phyloP scores from a whole-genome alignment of 2,329 filamentous ascomycete species.

The Trichocomaceae sp. region DNA sequence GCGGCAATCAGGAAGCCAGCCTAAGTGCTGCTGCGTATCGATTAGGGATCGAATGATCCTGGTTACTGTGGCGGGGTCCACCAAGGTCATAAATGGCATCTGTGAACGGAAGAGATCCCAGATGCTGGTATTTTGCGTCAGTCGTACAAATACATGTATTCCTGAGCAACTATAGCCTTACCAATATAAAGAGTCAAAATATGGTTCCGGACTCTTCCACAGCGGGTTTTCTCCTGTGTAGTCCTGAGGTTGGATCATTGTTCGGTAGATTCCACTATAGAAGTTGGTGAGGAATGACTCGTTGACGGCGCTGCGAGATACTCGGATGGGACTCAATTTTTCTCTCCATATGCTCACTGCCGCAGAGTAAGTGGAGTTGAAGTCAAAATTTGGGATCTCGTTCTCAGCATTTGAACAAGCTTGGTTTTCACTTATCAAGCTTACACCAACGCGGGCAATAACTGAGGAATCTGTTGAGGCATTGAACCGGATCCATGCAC shows the following conservation, averaged over 20 bases:
- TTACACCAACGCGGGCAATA: constrained; percentile 59
- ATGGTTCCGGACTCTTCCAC: constrained; percentile 58
- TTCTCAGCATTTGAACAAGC: constrained; percentile 61
- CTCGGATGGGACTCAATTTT: constrained; percentile 43
- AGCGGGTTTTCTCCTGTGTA: constrained; percentile 63
- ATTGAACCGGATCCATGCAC: constrained; percentile 59
- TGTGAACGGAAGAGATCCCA: constrained; percentile 59
- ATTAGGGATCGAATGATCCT: constrained; percentile 25
- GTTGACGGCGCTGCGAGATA: constrained; percentile 27
- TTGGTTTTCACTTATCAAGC: constrained; percentile 59
- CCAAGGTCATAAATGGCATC: constrained; percentile 23
- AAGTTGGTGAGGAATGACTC: constrained; percentile 44
- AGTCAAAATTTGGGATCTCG: constrained; percentile 61
- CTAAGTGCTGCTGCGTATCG: constrained; percentile 26
- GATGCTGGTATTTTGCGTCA: constrained; percentile 29
- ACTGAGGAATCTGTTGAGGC: constrained; percentile 47
- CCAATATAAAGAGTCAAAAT: constrained; percentile 62
- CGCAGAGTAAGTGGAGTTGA: constrained; percentile 45
- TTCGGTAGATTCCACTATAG: constrained; percentile 62
- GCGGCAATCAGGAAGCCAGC: constrained; percentile 27
- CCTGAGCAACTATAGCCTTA: neutral
- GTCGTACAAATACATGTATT: neutral
- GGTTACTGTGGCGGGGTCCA: constrained; percentile 23
- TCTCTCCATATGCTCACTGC: constrained; percentile 54
- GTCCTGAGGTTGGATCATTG: constrained; percentile 63